A percentile compares a stretch with the other conserved stretches of the same genome.
Conservation (phyloP, 768 basidiomycete species). For the Udeniomyces megalosporus region DNA sequence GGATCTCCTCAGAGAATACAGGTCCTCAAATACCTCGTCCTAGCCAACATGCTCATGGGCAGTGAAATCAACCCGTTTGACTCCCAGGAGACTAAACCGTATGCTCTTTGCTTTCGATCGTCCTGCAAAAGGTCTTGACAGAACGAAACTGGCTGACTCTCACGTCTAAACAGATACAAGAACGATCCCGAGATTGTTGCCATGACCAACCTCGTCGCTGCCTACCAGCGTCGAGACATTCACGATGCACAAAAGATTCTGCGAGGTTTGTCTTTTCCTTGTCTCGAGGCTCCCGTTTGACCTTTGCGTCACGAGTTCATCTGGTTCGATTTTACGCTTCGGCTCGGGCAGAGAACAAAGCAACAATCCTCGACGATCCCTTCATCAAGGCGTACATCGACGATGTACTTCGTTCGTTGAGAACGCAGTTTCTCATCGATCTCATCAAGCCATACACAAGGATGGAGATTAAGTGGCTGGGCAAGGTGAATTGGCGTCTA, state of each 20-base stretch:
- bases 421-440: constrained; percentile 94
- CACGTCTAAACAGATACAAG: constrained; percentile 67
- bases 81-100: constrained; percentile 98
- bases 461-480: constrained; percentile 80
- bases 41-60: constrained; percentile 95
- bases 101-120: constrained; percentile 20
- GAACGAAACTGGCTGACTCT: too few species aligned
- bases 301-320: not conserved
- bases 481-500: constrained; percentile 44
- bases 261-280: constrained; percentile 41
- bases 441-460: constrained; percentile 95
- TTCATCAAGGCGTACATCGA: constrained; percentile 95
- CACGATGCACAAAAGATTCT: constrained; percentile 95
- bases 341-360: constrained; percentile 52
- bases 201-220: constrained; percentile 93
- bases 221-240: constrained; percentile 90
- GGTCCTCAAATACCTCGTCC: constrained; percentile 92
- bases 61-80: constrained; percentile 99
- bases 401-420: constrained; percentile 78
- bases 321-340: not conserved
- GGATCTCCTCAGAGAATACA: constrained; percentile 93
- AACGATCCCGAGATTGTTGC: constrained; percentile 90
- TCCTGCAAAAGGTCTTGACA: too few species aligned
- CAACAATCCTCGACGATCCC: constrained; percentile 88
- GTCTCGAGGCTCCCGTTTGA: not conserved